Conservation (phyloP, 1,284 basidiomycete genomes). For the Peniophora sp. region DNA sequence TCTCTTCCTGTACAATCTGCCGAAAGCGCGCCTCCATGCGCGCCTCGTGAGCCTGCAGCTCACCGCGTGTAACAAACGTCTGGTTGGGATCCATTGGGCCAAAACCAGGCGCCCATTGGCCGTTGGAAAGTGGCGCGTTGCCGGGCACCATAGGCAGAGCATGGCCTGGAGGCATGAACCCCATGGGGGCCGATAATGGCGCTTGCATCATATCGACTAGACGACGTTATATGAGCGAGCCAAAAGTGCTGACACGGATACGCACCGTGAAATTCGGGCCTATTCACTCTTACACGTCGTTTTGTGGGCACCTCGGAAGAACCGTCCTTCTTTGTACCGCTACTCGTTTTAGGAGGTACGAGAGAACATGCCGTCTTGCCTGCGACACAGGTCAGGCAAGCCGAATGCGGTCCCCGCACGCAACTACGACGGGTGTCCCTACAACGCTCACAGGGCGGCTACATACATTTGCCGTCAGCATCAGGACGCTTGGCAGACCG, state of each 20-base stretch:
- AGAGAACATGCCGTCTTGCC: conserved; percentile 1
- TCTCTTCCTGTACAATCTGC: background rate
- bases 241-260: no score
- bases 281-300: no score
- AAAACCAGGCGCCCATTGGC: background rate
- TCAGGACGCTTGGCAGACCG: background rate
- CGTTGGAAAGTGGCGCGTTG: background rate
- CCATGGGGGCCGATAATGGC: no score
- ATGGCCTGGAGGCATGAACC: background rate
- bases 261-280: no score
- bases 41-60: background rate
- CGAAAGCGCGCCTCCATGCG: background rate
- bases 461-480: background rate
- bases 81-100: background rate
- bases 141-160: background rate
- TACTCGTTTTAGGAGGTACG: background rate
- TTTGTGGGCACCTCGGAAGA: no score
- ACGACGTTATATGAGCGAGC: no score
- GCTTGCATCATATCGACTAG: no score
- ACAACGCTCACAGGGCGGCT: conserved; percentile 1
- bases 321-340: no score
- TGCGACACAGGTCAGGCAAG: background rate
- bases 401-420: background rate
- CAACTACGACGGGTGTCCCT: background rate
- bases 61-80: background rate